Base-by-base conservation (phyloP, 768 basidiomycete genomes). In the Baorangia bicolor region DNA sequence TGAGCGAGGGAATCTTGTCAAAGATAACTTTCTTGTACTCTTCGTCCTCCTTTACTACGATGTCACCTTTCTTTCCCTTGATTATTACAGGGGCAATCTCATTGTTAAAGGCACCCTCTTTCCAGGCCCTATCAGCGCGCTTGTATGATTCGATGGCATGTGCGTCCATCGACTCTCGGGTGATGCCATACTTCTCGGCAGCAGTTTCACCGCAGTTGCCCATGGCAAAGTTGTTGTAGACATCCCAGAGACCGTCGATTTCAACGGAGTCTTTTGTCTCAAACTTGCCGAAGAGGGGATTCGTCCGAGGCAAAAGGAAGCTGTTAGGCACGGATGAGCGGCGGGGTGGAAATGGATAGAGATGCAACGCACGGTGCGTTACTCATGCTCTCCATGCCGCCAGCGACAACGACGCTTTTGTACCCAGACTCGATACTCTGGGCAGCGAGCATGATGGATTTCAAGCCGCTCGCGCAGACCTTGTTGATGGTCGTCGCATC, bases 401-500 rank as follows among this genome's bases (percentile, higher is more conserved):
- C 97, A 53, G 95, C 95, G 25, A 86, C 92, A 63, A 97, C 89
- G 47, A 97, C 83, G 38, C 75, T 84, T 56, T 89, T 86, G 69
- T 96, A 86, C 48, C 97, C 97, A 23, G 87, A 80, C 71, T 87
- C 81, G 66, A 99, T 93, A 65, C 82, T 84, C 77, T 98, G 97
- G 27, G 93, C 82, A 53, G 93, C 97, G 59, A 98, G 80, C 74
- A 94, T 97, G 75, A 98, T 84, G 28, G 95, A 82, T 75, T 98
- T 98, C 82, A 99, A 78, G 58, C 97, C 97, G 51, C 92, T 94
- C 6, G 97, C 97, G 73, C 97, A 99, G 72, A 99, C 97, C 78
- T 99, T 99, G 85, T 99, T 99, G 78, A 99, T 87, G 46, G 97
- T 99, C 35, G 97, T 98, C 21, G 96, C 95, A 76, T 99, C 97